A percentile compares a stretch with the other conserved stretches of the same genome.
Conservation (phyloP, 139 green algal species). For the Tetradesmus obliquus region DNA sequence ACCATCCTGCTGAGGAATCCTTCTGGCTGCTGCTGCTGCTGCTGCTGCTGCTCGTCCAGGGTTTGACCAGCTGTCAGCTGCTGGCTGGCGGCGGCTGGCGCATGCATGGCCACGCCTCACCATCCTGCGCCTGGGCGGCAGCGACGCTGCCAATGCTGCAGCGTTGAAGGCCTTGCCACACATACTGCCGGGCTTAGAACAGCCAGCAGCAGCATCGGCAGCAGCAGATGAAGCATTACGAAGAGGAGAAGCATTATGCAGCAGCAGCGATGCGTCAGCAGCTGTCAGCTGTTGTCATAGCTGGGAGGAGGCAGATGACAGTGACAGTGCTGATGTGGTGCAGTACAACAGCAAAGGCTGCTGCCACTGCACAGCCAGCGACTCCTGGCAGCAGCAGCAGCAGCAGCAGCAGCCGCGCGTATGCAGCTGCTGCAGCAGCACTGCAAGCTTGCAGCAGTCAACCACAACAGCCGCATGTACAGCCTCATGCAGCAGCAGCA, state of each 20-base stretch:
- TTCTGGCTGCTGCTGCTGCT: neutral
- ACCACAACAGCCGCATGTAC: neutral
- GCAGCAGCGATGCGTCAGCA: neutral
- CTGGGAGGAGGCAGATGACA: conserved; percentile 16
- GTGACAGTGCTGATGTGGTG: neutral
- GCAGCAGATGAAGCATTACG: neutral
- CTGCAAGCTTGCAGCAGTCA: neutral
- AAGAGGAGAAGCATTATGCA: neutral
- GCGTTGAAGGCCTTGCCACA: conserved; percentile 27
- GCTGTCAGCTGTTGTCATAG: neutral
- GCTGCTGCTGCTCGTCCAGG: neutral
- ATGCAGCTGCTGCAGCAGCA: neutral
- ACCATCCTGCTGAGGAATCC: neutral
- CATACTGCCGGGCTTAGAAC: conserved; percentile 11
- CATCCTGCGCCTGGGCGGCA: conserved; percentile 17
- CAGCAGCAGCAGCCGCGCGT: neutral
- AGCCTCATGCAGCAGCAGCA: neutral
- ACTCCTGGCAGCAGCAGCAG: neutral
- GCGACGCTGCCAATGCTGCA: neutral
- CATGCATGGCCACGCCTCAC: neutral
- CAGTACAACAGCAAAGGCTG: neutral
- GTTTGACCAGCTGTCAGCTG: neutral
- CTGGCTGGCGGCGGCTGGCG: conserved; percentile 21
- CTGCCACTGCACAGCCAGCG: too few species aligned
- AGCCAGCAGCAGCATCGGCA: neutral